phyloP scores from a whole-genome alignment of 2,329 filamentous ascomycete species.

The Claviceps pazoutovae region DNA sequence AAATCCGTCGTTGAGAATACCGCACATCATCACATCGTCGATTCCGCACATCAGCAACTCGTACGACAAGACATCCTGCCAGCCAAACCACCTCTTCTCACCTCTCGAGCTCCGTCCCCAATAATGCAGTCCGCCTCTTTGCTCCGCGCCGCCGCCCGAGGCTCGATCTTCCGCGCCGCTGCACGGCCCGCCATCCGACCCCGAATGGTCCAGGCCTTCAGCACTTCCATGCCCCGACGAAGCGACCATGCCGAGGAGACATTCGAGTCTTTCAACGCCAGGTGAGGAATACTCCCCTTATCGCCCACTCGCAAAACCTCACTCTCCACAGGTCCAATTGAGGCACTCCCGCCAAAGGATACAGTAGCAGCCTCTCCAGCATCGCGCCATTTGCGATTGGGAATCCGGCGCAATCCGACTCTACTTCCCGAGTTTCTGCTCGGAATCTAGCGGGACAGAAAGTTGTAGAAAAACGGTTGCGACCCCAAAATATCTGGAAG shows the following conservation, averaged over 20 bases:
- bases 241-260: slow-evolving; percentile 78
- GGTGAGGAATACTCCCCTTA: slow-evolving; percentile 44
- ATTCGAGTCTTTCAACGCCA: slow-evolving; percentile 96
- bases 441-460: neutral
- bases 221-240: slow-evolving; percentile 43
- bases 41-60: slow-evolving; percentile 5
- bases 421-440: neutral
- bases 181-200: slow-evolving; percentile 40
- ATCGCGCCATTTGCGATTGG: too few relatives aligned
- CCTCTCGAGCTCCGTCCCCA: slow-evolving; percentile 5
- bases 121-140: slow-evolving; percentile 53
- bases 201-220: slow-evolving; percentile 47
- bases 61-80: neutral
- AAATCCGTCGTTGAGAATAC: slow-evolving; percentile 14
- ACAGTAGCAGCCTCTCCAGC: neutral
- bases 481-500: neutral
- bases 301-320: neutral
- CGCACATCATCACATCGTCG: slow-evolving; percentile 6
- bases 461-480: too few relatives aligned
- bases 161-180: slow-evolving; percentile 51
- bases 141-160: slow-evolving; percentile 58
- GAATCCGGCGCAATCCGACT: too few relatives aligned
- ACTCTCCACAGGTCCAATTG: neutral
- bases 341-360: neutral
- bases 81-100: neutral